A percentile compares a stretch with the other conserved stretches of the same genome.
Evolutionary conservation across 768 basidiomycete genomes (phyloP).

Genomic region (Dioszegia aurantiaca): DNA sequence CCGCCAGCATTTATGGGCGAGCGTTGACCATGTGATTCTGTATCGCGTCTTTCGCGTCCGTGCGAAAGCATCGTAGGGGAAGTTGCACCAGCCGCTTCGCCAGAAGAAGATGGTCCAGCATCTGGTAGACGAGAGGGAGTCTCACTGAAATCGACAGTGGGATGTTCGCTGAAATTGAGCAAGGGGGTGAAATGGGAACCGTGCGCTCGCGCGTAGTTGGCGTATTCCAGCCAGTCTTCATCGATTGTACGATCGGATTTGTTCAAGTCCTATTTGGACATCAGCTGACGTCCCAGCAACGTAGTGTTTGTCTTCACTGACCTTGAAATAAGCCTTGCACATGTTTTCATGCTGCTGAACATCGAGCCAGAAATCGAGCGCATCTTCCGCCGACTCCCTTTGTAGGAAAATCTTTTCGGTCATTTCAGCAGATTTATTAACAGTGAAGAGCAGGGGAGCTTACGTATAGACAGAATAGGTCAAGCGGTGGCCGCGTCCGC

Average conservation of each 20-base stretch:
- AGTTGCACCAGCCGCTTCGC: constrained; percentile 4
- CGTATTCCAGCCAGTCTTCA: constrained; percentile 98
- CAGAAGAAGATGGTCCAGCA: constrained; percentile 2
- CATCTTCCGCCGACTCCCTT: constrained; percentile 91
- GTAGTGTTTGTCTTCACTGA: constrained; percentile 21
- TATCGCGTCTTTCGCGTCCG: constrained; percentile 38
- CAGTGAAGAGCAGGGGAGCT: no score
- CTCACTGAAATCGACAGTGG: constrained; percentile 1
- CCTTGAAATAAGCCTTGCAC: constrained; percentile 95
- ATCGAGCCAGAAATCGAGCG: constrained; percentile 97
- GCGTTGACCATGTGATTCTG: constrained; percentile 41
- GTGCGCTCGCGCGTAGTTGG: constrained; percentile 84
- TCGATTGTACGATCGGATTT: constrained; percentile 89
- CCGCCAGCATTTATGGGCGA: constrained; percentile 14
- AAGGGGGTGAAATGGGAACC: constrained; percentile 92
- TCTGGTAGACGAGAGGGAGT: not conserved
- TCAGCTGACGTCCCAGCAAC: not conserved
- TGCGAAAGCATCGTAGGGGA: not conserved
- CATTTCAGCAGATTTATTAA: no score
- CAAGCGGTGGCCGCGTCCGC: constrained; percentile 87
- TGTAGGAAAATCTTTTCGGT: constrained; percentile 97
- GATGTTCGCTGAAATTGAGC: constrained; percentile 58
- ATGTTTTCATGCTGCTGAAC: constrained; percentile 99
- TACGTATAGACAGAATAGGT: constrained; percentile 99
- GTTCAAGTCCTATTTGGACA: constrained; percentile 69